Base-by-base conservation (phyloP, 768 basidiomycete genomes). In the Sistotremastrum niveocremeum region DNA sequence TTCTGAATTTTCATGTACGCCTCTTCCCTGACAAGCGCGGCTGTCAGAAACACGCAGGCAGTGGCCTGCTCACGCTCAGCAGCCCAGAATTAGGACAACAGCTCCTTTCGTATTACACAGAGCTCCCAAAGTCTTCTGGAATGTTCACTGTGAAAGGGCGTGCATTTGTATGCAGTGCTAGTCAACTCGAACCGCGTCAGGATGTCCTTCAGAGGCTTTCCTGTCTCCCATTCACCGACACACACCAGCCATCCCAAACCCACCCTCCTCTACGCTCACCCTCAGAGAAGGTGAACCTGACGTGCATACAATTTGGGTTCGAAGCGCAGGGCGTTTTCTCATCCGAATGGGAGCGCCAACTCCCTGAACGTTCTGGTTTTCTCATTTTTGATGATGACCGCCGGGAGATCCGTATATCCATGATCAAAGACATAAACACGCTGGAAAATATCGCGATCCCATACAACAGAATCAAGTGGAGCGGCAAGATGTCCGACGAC, bases 1-100 rank as follows among this genome's bases (percentile, higher is more conserved):
- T 55, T 1, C 52, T 75, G 12, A 81, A 80, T 51, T 81, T 81
- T 51, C 64, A 74, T 37, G 67, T 79, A 4, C 58, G 61, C 41
- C 62, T 79, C 10, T 71, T 72, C 54, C 64, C 60, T 34, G 64
- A 66, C 48, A 68, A 60, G 39, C 50, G 49, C 10, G 43, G 41
- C 36, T 42, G 59, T 11, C 56, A 53, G 11, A 47, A 51, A 20
- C 71, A 74, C 47, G 50, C 54, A 6, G 73, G 76, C 4, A 58
- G 49, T 29, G 77, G 74, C 4, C 54, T 56, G 28, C 54, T 81
- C 34, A 76, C 74, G 0, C 56, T 81, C 4, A 74, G 77, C 3
- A 60, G 56, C 7, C 39, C 39, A 7, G 53, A 64, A 10, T 53
- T 72, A 11, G 77, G 68, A 0, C 42, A 46, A 0, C 52, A 47